Base-by-base conservation (phyloP, 805 yeast species). In the Ogataea pini region DNA sequence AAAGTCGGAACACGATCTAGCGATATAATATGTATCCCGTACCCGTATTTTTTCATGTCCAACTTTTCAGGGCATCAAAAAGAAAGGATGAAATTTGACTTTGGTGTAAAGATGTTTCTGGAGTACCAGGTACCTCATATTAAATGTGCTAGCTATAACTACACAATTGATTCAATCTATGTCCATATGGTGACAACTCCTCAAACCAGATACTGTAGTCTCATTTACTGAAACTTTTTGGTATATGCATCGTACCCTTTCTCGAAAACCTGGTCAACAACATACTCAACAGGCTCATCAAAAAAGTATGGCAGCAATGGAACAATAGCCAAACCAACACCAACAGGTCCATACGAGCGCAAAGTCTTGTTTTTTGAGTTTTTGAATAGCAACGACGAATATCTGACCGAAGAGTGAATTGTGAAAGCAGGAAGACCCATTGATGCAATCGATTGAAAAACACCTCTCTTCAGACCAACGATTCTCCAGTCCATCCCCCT, bases 341-440 rank as follows among this genome's bases (percentile, higher is more conserved):
- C 87, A 24, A 86, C 91, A 1, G 96, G 95, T 4, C 91, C 91
- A 65, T 79, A 86, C 0, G 81, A 72, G 58, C 77, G 78, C 49
- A 87, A 44, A 1, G 68, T 48, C 47, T 73, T 72, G 50, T 72
- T 74, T 40, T 72, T 69, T 44, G 77, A 64, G 62, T 82, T 80
- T 63, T 82, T 82, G 63, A 88, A 80, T 25, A 82, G 67, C 17
- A 70, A 47, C 2, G 88, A 83, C 1, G 89, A 80, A 61, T 86
- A 86, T 55, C 84, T 75, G 34, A 87, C 96, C 4, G 83, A 72
- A 2, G 86, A 75, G 63, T 87, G 96, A 58, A 87, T 87, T 4
- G 96, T 87, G 65, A 86, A 82, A 2, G 95, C 95, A 8, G 96
- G 96, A 36, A 87, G 72, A 13, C 88, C 92, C 94, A 87, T 88